phyloP scores from a whole-genome alignment of 2,329 filamentous ascomycete genomes.

The Cercospora berteroae region DNA sequence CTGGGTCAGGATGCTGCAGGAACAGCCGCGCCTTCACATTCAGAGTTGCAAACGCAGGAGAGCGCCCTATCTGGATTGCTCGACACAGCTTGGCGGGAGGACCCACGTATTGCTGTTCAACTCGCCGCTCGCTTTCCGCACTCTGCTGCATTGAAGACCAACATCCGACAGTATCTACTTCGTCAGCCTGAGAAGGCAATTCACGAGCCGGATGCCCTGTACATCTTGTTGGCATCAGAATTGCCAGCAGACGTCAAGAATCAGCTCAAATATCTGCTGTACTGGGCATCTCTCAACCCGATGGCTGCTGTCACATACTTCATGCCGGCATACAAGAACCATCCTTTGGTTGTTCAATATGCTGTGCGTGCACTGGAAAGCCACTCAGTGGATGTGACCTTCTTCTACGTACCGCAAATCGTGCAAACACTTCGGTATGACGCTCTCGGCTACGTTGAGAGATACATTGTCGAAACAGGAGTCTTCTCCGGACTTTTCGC shows the following conservation, averaged over 20 bases:
- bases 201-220: constrained; percentile 75
- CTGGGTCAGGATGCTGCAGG: constrained; percentile 58
- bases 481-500: constrained; percentile 98
- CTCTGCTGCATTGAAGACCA: constrained; percentile 67
- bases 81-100: constrained; percentile 81
- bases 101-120: constrained; percentile 82
- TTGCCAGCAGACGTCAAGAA: constrained; percentile 76
- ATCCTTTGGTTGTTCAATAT: constrained; percentile 93
- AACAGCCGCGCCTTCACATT: constrained; percentile 33
- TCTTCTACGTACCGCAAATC: constrained; percentile 98
- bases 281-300: constrained; percentile 89
- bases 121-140: constrained; percentile 71
- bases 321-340: constrained; percentile 82
- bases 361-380: constrained; percentile 92
- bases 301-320: constrained; percentile 93
- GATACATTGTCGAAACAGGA: constrained; percentile 94
- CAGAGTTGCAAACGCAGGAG: constrained; percentile 43
- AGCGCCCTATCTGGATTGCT: constrained; percentile 54
- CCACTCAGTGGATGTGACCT: constrained; percentile 93
- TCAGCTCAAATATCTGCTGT: constrained; percentile 90
- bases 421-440: constrained; percentile 95
- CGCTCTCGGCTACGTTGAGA: constrained; percentile 86
- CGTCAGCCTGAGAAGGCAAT: constrained; percentile 82
- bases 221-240: constrained; percentile 73
- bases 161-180: constrained; percentile 76